Percentiles rank a stretch among this genome's conserved stretches.
Evolutionary conservation across 371 early-diverging fungal genomes (phyloP).

Genomic region (Rhizopus stolonifer): DNA sequence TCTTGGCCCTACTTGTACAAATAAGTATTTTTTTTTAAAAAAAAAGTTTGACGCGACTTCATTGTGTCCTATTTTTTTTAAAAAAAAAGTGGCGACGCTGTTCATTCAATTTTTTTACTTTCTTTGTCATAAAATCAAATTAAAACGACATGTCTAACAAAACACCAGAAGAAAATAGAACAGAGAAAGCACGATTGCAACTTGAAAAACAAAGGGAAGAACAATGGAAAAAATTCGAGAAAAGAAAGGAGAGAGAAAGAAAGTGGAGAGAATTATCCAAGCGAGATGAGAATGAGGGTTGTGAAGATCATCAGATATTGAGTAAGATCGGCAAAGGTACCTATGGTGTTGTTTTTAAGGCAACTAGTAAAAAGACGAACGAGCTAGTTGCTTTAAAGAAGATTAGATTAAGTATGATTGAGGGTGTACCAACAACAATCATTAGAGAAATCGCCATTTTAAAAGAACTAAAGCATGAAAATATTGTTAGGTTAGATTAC

Average conservation of each 20-base stretch:
- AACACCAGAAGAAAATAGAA: too few species aligned
- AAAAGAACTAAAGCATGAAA: constrained; percentile 92
- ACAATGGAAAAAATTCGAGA: background rate
- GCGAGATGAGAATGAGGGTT: background rate
- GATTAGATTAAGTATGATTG: constrained; percentile 86
- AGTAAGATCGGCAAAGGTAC: constrained; percentile 98
- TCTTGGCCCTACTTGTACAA: too few species aligned
- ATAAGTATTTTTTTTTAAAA: too few species aligned
- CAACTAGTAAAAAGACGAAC: constrained; percentile 72
- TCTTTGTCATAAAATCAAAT: too few species aligned
- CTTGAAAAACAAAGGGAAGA: background rate
- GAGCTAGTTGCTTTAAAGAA: constrained; percentile 93
- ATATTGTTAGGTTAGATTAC: constrained; percentile 81
- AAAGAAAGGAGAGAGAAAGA: background rate
- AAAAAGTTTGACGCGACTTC: too few species aligned
- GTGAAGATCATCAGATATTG: constrained; percentile 62
- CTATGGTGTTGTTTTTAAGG: constrained; percentile 98
- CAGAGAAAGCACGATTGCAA: too few species aligned
- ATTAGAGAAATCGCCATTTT: constrained; percentile 97
- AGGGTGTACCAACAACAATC: constrained; percentile 94
- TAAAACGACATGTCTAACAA: too few species aligned
- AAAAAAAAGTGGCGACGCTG: too few species aligned
- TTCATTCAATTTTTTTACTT: too few species aligned
- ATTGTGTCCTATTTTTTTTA: too few species aligned
- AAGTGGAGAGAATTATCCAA: background rate